Evolutionary conservation across 2,329 filamentous ascomycete species (phyloP).

Genomic region (Boeremia exigua): DNA sequence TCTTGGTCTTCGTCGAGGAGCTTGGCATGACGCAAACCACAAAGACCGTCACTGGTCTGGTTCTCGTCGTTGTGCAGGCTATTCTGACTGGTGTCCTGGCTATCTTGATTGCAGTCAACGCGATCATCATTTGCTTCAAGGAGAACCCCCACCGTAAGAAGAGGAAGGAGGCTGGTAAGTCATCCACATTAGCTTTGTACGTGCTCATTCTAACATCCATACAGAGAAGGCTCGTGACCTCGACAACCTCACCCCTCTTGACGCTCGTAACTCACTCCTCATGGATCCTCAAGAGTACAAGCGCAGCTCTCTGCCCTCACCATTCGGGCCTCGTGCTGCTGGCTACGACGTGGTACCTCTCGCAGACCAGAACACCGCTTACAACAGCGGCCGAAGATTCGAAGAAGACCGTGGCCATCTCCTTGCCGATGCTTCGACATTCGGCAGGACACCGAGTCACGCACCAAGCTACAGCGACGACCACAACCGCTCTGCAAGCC

Average conservation of each 20-base stretch:
- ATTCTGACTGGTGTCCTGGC: conserved; percentile 81
- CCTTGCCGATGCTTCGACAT: conserved; percentile 44
- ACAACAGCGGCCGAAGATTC: conserved; percentile 32
- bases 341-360: conserved; percentile 49
- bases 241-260: conserved; percentile 84
- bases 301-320: conserved; percentile 39
- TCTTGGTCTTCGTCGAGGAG: conserved; percentile 92
- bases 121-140: conserved; percentile 79
- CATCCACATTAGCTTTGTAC: not conserved
- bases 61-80: conserved; percentile 89
- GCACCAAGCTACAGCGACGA: conserved; percentile 31
- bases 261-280: conserved; percentile 85
- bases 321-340: conserved; percentile 37
- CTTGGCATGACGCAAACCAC: conserved; percentile 89
- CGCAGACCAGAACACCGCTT: conserved; percentile 42
- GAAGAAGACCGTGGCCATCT: conserved; percentile 39
- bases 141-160: conserved; percentile 89
- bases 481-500: conserved; percentile 31
- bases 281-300: conserved; percentile 65
- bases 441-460: conserved; percentile 35
- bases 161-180: conserved; percentile 87
- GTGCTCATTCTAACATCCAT: conserved; percentile 34
- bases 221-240: conserved; percentile 79
- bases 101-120: conserved; percentile 88
- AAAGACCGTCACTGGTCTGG: conserved; percentile 91